Evolutionary conservation across 2,329 filamentous ascomycete genomes (phyloP).

Genomic region (Sclerotinia minor): DNA sequence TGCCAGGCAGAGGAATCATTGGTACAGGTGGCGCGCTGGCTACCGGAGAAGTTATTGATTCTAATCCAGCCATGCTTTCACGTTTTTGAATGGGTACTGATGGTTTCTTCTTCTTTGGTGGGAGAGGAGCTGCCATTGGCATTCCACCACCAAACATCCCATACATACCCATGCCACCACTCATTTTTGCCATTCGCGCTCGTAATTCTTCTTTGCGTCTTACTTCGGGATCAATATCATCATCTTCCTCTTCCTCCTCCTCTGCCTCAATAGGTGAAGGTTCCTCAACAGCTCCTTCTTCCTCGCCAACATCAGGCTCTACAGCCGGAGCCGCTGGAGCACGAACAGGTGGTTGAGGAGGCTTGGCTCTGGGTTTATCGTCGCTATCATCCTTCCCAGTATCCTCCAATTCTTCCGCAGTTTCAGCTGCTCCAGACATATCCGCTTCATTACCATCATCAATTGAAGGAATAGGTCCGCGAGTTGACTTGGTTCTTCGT

Average conservation of each 20-base stretch:
- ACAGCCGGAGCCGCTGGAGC: slow-evolving; percentile 45
- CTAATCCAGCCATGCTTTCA: slow-evolving; percentile 45
- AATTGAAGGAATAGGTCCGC: slow-evolving; percentile 45
- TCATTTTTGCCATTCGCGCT: slow-evolving; percentile 98
- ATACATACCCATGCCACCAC: slow-evolving; percentile 94
- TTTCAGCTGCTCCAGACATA: slow-evolving; percentile 64
- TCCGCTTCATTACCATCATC: slow-evolving; percentile 66
- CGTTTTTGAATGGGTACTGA: slow-evolving; percentile 46
- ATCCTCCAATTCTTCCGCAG: slow-evolving; percentile 60
- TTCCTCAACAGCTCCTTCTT: slow-evolving; percentile 48
- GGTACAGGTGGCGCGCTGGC: slow-evolving; percentile 56
- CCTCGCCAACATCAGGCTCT: slow-evolving; percentile 48
- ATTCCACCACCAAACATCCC: slow-evolving; percentile 83
- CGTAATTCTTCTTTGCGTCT: slow-evolving; percentile 83
- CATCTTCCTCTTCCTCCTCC: slow-evolving; percentile 72
- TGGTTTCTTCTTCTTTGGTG: slow-evolving; percentile 59
- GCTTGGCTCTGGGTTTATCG: slow-evolving; percentile 47
- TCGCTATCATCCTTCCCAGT: slow-evolving; percentile 76
- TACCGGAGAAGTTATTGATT: slow-evolving; percentile 48
- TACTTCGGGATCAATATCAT: slow-evolving; percentile 84
- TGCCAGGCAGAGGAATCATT: slow-evolving; percentile 69
- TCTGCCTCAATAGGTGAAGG: slow-evolving; percentile 48
- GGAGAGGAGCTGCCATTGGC: slow-evolving; percentile 54
- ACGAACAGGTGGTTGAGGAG: slow-evolving; percentile 42
- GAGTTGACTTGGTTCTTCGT: slow-evolving; percentile 56